Evolutionary conservation across 2,329 filamentous ascomycete species (phyloP).

Genomic region (Apiospora koreana): DNA sequence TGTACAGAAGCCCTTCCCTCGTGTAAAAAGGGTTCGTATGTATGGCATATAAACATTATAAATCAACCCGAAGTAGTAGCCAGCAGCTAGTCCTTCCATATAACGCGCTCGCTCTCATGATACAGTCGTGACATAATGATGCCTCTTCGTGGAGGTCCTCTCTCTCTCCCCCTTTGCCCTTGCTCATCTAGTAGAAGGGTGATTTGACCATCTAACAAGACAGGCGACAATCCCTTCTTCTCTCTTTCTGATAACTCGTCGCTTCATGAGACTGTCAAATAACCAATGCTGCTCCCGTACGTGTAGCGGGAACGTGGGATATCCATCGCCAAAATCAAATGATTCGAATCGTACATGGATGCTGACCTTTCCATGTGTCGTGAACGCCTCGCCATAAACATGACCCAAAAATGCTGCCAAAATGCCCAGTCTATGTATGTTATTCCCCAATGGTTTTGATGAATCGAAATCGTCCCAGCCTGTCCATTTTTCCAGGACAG

Average conservation of each 20-base stretch:
- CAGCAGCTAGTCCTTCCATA: background rate
- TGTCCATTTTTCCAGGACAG: background rate
- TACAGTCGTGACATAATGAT: conserved; percentile 1
- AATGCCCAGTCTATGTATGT: conserved; percentile 8
- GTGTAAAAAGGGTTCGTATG: background rate
- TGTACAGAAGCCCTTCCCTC: background rate
- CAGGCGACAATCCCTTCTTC: background rate
- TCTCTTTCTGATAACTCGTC: background rate
- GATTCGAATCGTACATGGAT: background rate
- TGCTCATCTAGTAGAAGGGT: background rate
- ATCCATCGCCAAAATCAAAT: conserved; percentile 10
- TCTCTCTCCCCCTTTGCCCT: background rate
- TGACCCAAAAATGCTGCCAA: conserved; percentile 7
- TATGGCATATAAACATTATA: conserved; percentile 1
- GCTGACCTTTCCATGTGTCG: conserved; percentile 10
- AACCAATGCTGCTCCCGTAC: conserved; percentile 13
- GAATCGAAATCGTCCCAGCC: background rate
- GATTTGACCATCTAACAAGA: background rate
- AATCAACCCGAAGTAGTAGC: conserved; percentile 3
- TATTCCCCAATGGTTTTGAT: background rate
- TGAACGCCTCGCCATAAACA: conserved; percentile 16
- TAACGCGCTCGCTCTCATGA: conserved; percentile 8
- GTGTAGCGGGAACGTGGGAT: conserved; percentile 15
- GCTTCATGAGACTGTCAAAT: background rate
- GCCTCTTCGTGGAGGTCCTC: background rate